Conservation (phyloP, 495 filamentous ascomycete genomes). For the Penicillium longicatenatum region DNA sequence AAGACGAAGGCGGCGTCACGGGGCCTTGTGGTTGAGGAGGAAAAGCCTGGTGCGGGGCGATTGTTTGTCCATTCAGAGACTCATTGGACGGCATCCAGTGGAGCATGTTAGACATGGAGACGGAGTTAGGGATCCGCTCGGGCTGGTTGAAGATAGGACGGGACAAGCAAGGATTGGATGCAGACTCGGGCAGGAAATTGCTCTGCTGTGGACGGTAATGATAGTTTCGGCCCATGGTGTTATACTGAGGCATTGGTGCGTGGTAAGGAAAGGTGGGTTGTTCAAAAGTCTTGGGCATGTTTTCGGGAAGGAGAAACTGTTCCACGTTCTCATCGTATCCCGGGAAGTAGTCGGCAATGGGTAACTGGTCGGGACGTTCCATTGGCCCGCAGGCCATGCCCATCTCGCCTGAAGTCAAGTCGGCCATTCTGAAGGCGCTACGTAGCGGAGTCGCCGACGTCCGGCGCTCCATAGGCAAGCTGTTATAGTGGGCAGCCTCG, state of each 20-base stretch:
- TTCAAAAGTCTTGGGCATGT: conserved; percentile 44
- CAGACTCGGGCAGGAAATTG: conserved; percentile 43
- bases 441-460: conserved; percentile 41
- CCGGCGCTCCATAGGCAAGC: conserved; percentile 34
- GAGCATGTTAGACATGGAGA: conserved; percentile 48
- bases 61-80: conserved; percentile 43
- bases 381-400: conserved; percentile 37
- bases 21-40: conserved; percentile 23
- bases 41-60: conserved; percentile 41
- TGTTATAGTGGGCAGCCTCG: conserved; percentile 35
- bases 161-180: conserved; percentile 46
- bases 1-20: conserved; percentile 43
- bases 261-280: conserved; percentile 38
- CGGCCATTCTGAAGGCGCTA: conserved; percentile 42
- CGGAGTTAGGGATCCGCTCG: conserved; percentile 42
- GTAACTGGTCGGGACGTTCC: conserved; percentile 42
- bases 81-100: conserved; percentile 44
- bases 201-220: conserved; percentile 40
- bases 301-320: conserved; percentile 44
- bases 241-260: conserved; percentile 40
- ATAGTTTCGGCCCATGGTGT: conserved; percentile 40
- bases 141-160: conserved; percentile 47
- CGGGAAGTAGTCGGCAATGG: conserved; percentile 42
- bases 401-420: conserved; percentile 40
- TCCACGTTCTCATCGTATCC: conserved; percentile 49